Conservation (phyloP, 2,329 filamentous ascomycete species). For the Tolypocladium ovalisporum region DNA sequence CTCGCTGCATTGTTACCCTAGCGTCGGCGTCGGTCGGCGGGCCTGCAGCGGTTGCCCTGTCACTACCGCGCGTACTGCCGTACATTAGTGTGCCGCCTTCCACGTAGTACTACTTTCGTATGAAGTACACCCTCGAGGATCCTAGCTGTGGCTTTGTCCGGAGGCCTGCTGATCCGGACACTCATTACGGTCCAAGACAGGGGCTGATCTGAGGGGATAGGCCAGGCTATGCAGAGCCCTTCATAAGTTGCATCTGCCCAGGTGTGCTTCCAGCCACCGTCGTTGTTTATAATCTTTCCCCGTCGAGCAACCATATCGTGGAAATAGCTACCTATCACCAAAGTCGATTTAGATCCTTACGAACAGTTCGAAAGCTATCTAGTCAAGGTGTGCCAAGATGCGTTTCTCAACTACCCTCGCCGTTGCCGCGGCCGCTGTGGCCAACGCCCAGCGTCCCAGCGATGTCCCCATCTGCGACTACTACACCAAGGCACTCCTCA, state of each 20-base stretch:
- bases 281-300: background rate
- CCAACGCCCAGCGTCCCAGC: slow-evolving; percentile 32
- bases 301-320: background rate
- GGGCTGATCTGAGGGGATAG: background rate
- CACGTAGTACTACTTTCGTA: background rate
- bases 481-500: slow-evolving; percentile 49
- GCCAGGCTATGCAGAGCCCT: background rate
- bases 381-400: background rate
- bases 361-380: background rate
- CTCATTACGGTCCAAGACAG: background rate
- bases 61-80: background rate
- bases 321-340: too few relatives aligned
- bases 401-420: slow-evolving; percentile 4
- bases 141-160: background rate
- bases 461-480: slow-evolving; percentile 50
- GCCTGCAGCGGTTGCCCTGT: background rate
- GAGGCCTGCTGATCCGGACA: background rate
- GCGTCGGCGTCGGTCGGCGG: background rate
- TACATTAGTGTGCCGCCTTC: background rate
- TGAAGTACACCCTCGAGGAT: background rate
- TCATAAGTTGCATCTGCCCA: background rate
- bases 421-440: slow-evolving; percentile 9
- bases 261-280: background rate
- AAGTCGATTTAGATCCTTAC: background rate
- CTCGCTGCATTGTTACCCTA: background rate